A percentile compares a stretch with the other conserved stretches of the same genome.
Conservation (phyloP, 129 eudicot genomes). For the Ambrosia artemisiifolia region DNA sequence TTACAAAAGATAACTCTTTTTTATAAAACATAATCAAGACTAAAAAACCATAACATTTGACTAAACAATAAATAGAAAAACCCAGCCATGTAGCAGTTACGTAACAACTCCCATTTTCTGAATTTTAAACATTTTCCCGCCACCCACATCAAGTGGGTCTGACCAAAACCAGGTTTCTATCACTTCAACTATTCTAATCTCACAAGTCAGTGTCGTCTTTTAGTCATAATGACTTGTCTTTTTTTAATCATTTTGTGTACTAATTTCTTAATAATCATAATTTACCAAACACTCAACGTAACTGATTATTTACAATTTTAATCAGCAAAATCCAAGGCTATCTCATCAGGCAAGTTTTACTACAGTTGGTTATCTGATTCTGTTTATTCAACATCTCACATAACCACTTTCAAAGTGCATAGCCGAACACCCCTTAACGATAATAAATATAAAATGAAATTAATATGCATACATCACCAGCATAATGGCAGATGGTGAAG, state of each 20-base stretch:
- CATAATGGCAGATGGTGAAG: conserved; percentile 85
- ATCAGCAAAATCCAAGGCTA: not conserved
- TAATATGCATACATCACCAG: conserved; percentile 78
- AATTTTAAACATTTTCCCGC: too few relatives aligned
- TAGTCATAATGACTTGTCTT: not conserved
- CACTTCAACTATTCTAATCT: not conserved
- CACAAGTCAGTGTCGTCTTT: not conserved
- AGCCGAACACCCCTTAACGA: conserved; percentile 2
- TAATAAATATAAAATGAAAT: not conserved
- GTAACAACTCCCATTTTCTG: too few relatives aligned
- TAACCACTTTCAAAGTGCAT: not conserved
- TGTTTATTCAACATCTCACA: not conserved
- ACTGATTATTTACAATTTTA: not conserved
- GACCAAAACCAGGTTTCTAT: too few relatives aligned
- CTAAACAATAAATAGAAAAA: too few relatives aligned
- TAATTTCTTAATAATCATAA: not conserved
- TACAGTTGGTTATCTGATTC: not conserved
- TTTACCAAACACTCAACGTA: not conserved
- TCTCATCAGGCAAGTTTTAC: not conserved
- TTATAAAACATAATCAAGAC: too few relatives aligned
- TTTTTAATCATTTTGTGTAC: not conserved
- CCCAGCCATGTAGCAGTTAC: too few relatives aligned
- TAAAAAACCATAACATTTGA: too few relatives aligned
- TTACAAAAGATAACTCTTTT: too few relatives aligned
- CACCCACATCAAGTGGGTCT: too few relatives aligned